Percentiles rank a stretch among this genome's conserved stretches.
phyloP scores from a whole-genome alignment of 768 basidiomycete genomes.

The Clavulina sp. region DNA sequence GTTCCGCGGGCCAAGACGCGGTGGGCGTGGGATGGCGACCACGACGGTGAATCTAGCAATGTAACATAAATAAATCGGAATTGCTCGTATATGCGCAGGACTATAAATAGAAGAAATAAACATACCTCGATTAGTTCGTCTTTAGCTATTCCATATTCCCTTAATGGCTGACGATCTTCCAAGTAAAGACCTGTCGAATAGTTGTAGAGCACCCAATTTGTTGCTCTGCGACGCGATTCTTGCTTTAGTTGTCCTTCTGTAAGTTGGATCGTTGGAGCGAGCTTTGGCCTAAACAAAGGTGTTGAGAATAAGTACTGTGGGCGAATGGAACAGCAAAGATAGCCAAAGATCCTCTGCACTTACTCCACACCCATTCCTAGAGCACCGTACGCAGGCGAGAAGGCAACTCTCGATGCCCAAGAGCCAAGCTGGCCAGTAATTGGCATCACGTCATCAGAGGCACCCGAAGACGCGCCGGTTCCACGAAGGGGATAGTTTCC shows the following conservation, averaged over 20 bases:
- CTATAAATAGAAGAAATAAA: neutral
- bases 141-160: neutral
- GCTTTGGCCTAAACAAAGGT: neutral
- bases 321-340: neutral
- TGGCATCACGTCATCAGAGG: too few species aligned
- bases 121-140: neutral
- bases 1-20: neutral
- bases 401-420: too few species aligned
- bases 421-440: too few species aligned
- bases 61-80: neutral
- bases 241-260: neutral
- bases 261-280: neutral
- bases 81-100: too few species aligned
- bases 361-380: too few species aligned
- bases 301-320: neutral
- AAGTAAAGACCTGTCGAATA: neutral
- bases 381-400: too few species aligned
- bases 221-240: neutral
- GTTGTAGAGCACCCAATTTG: neutral
- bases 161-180: neutral
- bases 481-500: neutral
- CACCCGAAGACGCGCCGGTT: too few species aligned
- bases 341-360: neutral
- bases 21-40: neutral
- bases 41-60: neutral